Conservation (phyloP, 768 basidiomycete species). For the Lentinus brumalis region DNA sequence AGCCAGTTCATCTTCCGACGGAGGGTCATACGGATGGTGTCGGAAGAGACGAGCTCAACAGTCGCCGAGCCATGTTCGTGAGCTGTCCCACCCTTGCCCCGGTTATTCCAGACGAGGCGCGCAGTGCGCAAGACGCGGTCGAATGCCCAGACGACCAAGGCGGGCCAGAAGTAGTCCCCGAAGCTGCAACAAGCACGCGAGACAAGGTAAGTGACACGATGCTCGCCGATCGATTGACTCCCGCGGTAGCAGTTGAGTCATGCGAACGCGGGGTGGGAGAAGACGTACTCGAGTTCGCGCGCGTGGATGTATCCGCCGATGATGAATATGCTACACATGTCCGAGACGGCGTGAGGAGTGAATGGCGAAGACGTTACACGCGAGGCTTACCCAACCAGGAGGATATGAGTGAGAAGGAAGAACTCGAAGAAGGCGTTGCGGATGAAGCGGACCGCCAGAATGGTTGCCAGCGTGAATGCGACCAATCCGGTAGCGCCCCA, state of each 20-base stretch:
- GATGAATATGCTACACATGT: slow-evolving; percentile 38
- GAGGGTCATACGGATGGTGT: slow-evolving; percentile 49
- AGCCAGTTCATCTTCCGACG: slow-evolving; percentile 45
- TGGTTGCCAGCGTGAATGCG: slow-evolving; percentile 34
- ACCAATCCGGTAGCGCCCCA: slow-evolving; percentile 27
- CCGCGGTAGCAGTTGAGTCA: not conserved
- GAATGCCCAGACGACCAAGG: slow-evolving; percentile 48
- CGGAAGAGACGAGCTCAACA: slow-evolving; percentile 45
- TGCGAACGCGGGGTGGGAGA: slow-evolving; percentile 4
- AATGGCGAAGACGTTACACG: not conserved
- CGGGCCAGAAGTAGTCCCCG: slow-evolving; percentile 51
- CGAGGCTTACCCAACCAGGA: slow-evolving; percentile 29
- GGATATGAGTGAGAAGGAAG: slow-evolving; percentile 31
- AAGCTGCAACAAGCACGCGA: slow-evolving; percentile 28
- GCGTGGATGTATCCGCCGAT: slow-evolving; percentile 37
- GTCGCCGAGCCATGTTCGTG: slow-evolving; percentile 28
- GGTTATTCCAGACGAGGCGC: slow-evolving; percentile 44
- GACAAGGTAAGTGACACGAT: not conserved
- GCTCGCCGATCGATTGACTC: slow-evolving; percentile 4
- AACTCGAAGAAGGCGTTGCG: slow-evolving; percentile 46
- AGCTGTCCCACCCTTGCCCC: slow-evolving; percentile 32
- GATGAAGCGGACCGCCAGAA: slow-evolving; percentile 42
- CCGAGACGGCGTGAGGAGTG: slow-evolving; percentile 1
- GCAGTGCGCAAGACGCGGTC: slow-evolving; percentile 45
- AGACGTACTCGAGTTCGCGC: slow-evolving; percentile 21